Evolutionary conservation across 306 rosid genomes (phyloP), one percentile per base, ranked within the genome.

Genomic region (Aeschynomene evenia): DNA sequence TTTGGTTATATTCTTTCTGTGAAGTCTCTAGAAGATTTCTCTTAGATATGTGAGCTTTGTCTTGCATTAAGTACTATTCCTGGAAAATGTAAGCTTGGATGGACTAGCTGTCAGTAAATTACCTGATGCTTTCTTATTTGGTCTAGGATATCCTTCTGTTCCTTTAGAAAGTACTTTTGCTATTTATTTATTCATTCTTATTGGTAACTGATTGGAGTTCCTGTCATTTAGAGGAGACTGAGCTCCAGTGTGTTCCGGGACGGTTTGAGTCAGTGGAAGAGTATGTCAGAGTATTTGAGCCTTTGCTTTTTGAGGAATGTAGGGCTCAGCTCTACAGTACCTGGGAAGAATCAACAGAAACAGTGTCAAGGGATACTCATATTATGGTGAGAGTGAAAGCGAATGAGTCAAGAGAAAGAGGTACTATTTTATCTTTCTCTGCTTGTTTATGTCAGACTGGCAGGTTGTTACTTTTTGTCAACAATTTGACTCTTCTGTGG

Each of bases 251-350:
- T 65, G 96, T 94, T 63, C 97, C 99, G 48, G 99, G 91, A 55
- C 87, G 70, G 57, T 94, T 94, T 87, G 99, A 89, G 77, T 94
- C 97, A 3, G 83, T 87, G 57, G 99, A 94, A 85, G 97, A 89
- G 83, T 94, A 94, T 82, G 81, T 84, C 45, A 81, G 78, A 83
- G 95, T 94, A 64, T 94, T 94, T 76, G 99, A 94, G 81, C 99
- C 99, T 71, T 83, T 94, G 82, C 91, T 94, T 72, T 94, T 94
- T 80, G 99, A 94, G 86, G 99, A 94, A 78, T 94, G 99, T 58
- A 89, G 97, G 43, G 99, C 99, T 70, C 99, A 94, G 72, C 96
- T 94, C 37, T 94, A 88, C 79, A 94, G 97, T 73, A 85, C 97
- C 0, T 94, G 99, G 99, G 99, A 94, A 77, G 99, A 94, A 80